These are phyloP conservation scores for Solanum piurae DNA, from an alignment of 257 asterid genomes.

Conservation along the genomic window DNA sequence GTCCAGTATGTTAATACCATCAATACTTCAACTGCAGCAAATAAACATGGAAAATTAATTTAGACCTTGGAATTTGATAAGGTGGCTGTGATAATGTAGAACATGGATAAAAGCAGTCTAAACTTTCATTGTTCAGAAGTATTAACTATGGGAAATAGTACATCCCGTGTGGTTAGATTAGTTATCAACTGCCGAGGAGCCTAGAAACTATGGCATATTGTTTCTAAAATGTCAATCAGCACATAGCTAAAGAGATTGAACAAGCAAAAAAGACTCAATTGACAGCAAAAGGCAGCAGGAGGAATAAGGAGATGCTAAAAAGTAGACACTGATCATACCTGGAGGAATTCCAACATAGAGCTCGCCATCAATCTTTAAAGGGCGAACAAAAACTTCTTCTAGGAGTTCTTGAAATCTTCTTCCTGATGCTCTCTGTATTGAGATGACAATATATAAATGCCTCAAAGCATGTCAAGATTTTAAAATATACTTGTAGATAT, in stretches of 20 bases:
- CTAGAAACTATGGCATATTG: not conserved
- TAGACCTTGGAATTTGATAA: not conserved
- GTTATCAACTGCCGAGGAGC: not conserved
- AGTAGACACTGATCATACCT: constrained; percentile 32
- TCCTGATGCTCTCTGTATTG: constrained; percentile 64
- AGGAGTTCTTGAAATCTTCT: constrained; percentile 82
- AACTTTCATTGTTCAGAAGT: not conserved
- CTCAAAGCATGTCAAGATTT: not conserved
- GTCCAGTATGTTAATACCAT: not conserved
- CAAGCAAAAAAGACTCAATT: not conserved
- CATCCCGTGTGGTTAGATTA: not conserved
- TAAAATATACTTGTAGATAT: not conserved
- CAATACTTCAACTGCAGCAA: not conserved
- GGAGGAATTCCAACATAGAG: constrained; percentile 97
- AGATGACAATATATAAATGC: not conserved
- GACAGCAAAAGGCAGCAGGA: not conserved
- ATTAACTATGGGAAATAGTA: not conserved
- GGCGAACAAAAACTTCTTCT: constrained; percentile 72
- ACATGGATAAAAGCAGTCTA: not conserved
- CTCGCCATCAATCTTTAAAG: constrained; percentile 77
- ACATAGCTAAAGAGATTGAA: not conserved
- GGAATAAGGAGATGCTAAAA: not conserved
- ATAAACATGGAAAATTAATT: not conserved
- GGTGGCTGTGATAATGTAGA: not conserved
- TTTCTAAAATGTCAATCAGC: not conserved